A percentile compares a stretch with the other conserved stretches of the same genome.
These are phyloP conservation scores for Eimeria falciformis DNA, from an alignment of 169 alveolate genomes.

Conservation along the genomic window DNA sequence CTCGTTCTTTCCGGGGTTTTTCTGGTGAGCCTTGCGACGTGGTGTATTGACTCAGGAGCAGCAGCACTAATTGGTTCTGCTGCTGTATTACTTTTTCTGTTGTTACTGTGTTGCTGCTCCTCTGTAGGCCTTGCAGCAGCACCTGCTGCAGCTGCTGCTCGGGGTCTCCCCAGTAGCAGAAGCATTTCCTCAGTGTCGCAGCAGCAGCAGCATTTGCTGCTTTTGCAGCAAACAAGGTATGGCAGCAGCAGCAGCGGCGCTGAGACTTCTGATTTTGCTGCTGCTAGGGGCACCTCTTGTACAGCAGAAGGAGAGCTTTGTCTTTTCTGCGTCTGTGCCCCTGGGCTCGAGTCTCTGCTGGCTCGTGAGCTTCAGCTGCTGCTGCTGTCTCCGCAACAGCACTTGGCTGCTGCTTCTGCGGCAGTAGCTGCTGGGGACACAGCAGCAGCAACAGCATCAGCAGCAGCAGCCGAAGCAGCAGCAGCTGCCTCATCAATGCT, in stretches of 20 bases:
- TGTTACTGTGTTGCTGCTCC: not conserved
- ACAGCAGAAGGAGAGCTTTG: not conserved
- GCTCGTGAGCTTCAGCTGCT: slow-evolving; percentile 71
- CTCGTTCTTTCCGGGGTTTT: not conserved
- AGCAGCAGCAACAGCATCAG: slow-evolving; percentile 26
- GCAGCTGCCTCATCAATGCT: not conserved
- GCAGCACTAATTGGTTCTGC: not conserved
- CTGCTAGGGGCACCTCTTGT: too few species aligned
- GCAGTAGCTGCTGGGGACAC: slow-evolving; percentile 26
- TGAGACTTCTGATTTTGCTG: not conserved
- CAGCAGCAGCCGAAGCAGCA: slow-evolving; percentile 53
- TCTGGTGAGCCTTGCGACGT: not conserved
- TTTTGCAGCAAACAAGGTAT: not conserved
- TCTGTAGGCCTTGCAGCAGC: not conserved
- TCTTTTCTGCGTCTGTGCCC: slow-evolving; percentile 66
- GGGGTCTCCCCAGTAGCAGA: not conserved
- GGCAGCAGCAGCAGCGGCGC: slow-evolving; percentile 8
- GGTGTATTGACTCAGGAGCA: not conserved
- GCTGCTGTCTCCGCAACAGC: slow-evolving; percentile 44
- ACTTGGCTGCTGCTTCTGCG: slow-evolving; percentile 8
- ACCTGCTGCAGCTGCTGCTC: not conserved
- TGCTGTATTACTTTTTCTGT: slow-evolving; percentile 7
- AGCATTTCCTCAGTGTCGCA: not conserved
- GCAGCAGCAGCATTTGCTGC: not conserved
- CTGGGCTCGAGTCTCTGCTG: slow-evolving; percentile 59